Evolutionary conservation across 1,139 yeast species (phyloP).

Genomic region (Candida tetrigidarum): DNA sequence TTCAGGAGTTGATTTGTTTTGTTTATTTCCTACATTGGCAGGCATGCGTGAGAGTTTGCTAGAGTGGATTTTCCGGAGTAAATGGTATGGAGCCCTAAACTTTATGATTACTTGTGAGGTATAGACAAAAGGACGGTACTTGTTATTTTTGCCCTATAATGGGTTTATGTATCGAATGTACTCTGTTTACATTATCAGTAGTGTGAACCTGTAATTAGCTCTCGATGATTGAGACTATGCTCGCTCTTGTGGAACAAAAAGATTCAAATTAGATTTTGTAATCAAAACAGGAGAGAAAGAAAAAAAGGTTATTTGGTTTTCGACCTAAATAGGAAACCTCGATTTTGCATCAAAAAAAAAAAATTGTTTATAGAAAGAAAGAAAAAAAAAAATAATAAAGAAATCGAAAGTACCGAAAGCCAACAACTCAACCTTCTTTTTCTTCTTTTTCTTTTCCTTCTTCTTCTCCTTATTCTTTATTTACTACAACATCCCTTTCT

Average conservation of each 20-base stretch:
- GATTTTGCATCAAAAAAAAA: constrained; percentile 8
- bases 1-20: not conserved
- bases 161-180: no score
- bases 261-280: not conserved
- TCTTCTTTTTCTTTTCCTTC: not conserved
- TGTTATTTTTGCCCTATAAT: no score
- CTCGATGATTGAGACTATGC: not conserved
- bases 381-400: not conserved
- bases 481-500: not conserved
- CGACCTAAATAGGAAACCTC: constrained; percentile 8
- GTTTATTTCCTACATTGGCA: constrained; percentile 4
- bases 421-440: not conserved
- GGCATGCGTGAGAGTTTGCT: not conserved
- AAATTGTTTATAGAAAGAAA: constrained; percentile 9
- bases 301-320: constrained; percentile 6
- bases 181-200: not conserved
- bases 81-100: no score
- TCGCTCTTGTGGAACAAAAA: not conserved
- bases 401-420: not conserved
- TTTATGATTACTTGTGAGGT: no score
- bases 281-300: not conserved
- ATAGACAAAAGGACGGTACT: no score
- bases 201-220: not conserved
- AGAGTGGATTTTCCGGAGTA: no score
- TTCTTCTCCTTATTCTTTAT: not conserved